These are phyloP conservation scores for Fusarium papillatum DNA, from an alignment of 2,329 filamentous ascomycete genomes.

Conservation along the genomic window DNA sequence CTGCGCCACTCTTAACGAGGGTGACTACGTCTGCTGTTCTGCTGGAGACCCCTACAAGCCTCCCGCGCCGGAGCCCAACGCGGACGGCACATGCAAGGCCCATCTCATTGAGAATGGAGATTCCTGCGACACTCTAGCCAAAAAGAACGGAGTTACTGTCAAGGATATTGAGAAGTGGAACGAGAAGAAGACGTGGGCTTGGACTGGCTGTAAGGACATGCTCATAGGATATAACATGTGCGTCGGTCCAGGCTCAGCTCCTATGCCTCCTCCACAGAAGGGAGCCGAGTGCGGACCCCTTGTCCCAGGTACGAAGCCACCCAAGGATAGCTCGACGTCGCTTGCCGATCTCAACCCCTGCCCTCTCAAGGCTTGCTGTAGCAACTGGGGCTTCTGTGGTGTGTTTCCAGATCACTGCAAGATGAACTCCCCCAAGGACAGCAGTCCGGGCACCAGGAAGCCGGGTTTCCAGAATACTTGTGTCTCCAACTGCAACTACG, in stretches of 20 bases:
- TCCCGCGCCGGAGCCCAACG: conserved; percentile 45
- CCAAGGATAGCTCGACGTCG: neutral
- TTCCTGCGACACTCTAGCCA: conserved; percentile 46
- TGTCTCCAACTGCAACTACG: neutral
- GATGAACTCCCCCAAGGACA: neutral
- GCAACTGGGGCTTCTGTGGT: conserved; percentile 17
- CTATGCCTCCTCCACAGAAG: conserved; percentile 6
- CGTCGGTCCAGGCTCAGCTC: neutral
- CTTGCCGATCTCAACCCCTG: conserved; percentile 13
- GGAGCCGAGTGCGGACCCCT: conserved; percentile 8
- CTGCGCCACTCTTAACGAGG: too few species aligned
- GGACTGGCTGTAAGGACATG: conserved; percentile 32
- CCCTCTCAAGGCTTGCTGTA: conserved; percentile 15
- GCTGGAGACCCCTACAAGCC: conserved; percentile 44
- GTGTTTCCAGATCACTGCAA: conserved; percentile 6
- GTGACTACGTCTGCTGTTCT: conserved; percentile 23
- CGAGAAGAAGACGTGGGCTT: conserved; percentile 42
- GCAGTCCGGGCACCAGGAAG: conserved; percentile 3
- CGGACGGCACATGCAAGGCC: conserved; percentile 48
- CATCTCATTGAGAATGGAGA: conserved; percentile 46
- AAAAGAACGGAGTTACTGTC: conserved; percentile 21
- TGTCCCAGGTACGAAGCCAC: conserved; percentile 10
- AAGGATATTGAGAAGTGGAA: conserved; percentile 42
- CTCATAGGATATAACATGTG: conserved; percentile 19
- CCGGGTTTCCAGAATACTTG: conserved; percentile 10